Evolutionary conservation across 1,284 basidiomycete genomes (phyloP), one percentile per base, ranked within the genome.

Genomic region (Schizopora paradoxa): DNA sequence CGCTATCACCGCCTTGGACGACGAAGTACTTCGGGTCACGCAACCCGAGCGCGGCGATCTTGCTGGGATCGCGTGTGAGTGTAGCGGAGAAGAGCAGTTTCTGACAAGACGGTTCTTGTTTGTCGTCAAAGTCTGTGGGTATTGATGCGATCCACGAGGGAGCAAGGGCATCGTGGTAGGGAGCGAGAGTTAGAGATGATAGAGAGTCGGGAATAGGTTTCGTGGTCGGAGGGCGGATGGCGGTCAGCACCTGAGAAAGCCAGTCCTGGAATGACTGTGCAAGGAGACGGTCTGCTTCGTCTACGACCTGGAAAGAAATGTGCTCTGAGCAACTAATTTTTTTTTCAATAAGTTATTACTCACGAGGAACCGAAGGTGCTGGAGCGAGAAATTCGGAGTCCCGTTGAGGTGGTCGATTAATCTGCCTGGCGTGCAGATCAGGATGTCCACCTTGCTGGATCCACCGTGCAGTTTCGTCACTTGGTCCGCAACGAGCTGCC

Each of bases 1-100:
- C 65, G 49, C 60, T 69, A 50, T 62, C 69, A 40, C 61, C 66
- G 56, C 60, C 55, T 37, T 86, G 86, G 7, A 99, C 85, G 34
- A 95, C 78, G 54, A 95, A 88, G 66, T 96, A 99, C 57, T 88
- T 85, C 1, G 95, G 89, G 47, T 88, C 68, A 41, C 79, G 69
- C 18, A 99, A 69, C 25, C 84, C 78, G 22, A 99, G 72, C 0
- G 90, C 81, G 1, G 86, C 82, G 37, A 99, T 86, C 61, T 93
- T 95, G 19, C 87, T 83, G 0, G 96, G 95, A 66, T 99, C 94
- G 5, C 87, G 79, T 1, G 93, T 97, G 18, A 99, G 74, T 0
- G 96, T 99, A 0, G 96, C 96, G 1, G 94, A 97, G 67, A 99
- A 98, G 3, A 99, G 73, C 5, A 99, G 73, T 60, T 98, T 99